These are phyloP conservation scores for Rhizophora apiculata DNA, from an alignment of 345 rosid genomes.

Conservation along the genomic window DNA sequence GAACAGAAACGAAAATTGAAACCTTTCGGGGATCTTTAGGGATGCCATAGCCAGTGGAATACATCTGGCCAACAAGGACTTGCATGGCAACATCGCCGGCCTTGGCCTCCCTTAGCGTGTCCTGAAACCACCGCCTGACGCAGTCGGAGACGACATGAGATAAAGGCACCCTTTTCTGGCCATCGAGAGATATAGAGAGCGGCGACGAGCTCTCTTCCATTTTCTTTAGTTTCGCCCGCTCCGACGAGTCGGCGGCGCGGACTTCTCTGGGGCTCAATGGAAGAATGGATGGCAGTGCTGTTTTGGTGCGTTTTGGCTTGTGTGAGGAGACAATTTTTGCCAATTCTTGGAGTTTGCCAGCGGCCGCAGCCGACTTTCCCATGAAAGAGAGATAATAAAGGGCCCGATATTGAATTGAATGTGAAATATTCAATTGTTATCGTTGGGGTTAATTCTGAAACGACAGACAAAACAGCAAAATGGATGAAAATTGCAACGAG, in stretches of 20 bases:
- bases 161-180: conserved; percentile 48
- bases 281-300: neutral
- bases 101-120: conserved; percentile 69
- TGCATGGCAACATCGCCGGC: conserved; percentile 74
- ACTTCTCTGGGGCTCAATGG: conserved; percentile 24
- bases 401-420: neutral
- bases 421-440: neutral
- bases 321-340: conserved; percentile 47
- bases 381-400: conserved; percentile 25
- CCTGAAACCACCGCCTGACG: conserved; percentile 69
- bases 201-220: conserved; percentile 22
- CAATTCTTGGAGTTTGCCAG: conserved; percentile 42
- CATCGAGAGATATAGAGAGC: conserved; percentile 7
- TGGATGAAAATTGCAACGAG: neutral
- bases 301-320: conserved; percentile 26
- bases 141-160: conserved; percentile 67
- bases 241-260: conserved; percentile 21
- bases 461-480: neutral
- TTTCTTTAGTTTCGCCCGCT: conserved; percentile 34
- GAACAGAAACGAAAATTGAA: neutral
- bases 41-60: conserved; percentile 70
- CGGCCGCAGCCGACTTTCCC: conserved; percentile 54
- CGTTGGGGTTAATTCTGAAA: neutral
- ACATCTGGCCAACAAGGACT: conserved; percentile 86
- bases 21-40: conserved; percentile 72